Percentiles rank a stretch among this genome's conserved stretches.
These are phyloP conservation scores for Monoraphidium neglectum DNA, from an alignment of 139 green algal genomes.

Conservation along the genomic window DNA sequence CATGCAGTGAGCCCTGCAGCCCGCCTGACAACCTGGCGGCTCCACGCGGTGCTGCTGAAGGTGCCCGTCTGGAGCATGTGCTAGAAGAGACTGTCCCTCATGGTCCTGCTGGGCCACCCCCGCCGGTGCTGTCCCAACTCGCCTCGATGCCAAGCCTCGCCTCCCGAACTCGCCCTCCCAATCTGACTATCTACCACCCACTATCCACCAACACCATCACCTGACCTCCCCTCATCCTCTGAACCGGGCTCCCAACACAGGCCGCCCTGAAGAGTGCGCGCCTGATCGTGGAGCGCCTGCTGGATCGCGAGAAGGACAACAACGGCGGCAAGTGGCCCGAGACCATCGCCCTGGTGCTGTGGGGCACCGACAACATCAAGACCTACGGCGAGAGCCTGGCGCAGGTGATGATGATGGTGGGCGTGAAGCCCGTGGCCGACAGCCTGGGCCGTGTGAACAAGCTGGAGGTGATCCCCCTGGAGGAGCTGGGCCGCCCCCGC, in stretches of 20 bases:
- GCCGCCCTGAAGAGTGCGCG: conserved; percentile 21
- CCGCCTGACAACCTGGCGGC: too few relatives aligned
- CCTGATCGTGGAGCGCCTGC: conserved; percentile 17
- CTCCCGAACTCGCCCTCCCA: too few relatives aligned
- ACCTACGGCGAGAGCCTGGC: conserved; percentile 98
- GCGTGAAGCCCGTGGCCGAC: conserved; percentile 91
- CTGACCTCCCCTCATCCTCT: too few relatives aligned
- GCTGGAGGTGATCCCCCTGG: conserved; percentile 97
- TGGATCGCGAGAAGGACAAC: conserved; percentile 74
- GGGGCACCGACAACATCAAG: conserved; percentile 99
- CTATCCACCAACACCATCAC: too few relatives aligned
- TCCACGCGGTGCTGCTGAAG: too few relatives aligned
- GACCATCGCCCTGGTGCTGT: conserved; percentile 97
- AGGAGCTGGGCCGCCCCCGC: conserved; percentile 95
- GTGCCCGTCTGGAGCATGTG: too few relatives aligned
- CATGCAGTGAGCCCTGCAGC: too few relatives aligned
- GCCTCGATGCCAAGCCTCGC: too few relatives aligned
- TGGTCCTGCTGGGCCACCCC: too few relatives aligned
- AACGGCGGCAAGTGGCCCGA: conserved; percentile 95
- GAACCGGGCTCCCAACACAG: neutral
- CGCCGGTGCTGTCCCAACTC: too few relatives aligned
- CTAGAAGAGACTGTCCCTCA: too few relatives aligned
- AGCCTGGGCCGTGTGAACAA: conserved; percentile 99
- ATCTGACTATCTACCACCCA: too few relatives aligned
- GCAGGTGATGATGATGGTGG: conserved; percentile 96